Evolutionary conservation across 768 basidiomycete genomes (phyloP).

Genomic region (Ramaria rubella): DNA sequence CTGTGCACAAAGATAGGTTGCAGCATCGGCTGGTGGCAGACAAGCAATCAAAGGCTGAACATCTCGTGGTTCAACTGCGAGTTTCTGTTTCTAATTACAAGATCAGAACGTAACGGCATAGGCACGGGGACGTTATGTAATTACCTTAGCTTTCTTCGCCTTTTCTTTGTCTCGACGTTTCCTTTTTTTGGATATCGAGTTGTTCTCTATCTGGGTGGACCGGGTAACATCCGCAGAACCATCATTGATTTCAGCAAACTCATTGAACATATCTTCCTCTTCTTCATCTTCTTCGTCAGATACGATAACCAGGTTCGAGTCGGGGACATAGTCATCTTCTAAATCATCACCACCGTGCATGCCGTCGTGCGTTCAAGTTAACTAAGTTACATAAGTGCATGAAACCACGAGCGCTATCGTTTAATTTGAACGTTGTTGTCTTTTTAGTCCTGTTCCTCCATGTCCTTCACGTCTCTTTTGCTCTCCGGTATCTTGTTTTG

Average conservation of each 20-base stretch:
- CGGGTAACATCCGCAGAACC: constrained; percentile 15
- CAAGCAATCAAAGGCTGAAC: constrained; percentile 43
- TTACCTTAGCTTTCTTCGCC: constrained; percentile 64
- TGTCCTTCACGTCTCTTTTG: background rate
- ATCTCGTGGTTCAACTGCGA: constrained; percentile 32
- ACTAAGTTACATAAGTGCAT: background rate
- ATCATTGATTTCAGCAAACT: constrained; percentile 15
- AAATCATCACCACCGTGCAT: constrained; percentile 63
- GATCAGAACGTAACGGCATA: background rate
- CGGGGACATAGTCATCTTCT: constrained; percentile 72
- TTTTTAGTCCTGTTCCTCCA: background rate
- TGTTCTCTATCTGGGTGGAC: no score
- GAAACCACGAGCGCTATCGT: background rate
- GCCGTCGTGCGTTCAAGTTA: constrained; percentile 23
- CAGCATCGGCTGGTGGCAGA: constrained; percentile 50
- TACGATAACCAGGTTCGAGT: constrained; percentile 52
- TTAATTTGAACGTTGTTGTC: background rate
- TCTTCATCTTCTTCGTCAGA: constrained; percentile 49
- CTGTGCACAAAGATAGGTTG: constrained; percentile 55
- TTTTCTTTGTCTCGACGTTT: constrained; percentile 71
- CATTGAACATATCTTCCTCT: constrained; percentile 20
- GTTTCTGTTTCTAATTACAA: constrained; percentile 52
- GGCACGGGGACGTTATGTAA: constrained; percentile 7
- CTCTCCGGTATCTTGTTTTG: background rate
- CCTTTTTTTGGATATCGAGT: constrained; percentile 49